Evolutionary conservation across 805 yeast genomes (phyloP), one percentile per base, ranked within the genome.

Genomic region (Barnettozyma siamensis): DNA sequence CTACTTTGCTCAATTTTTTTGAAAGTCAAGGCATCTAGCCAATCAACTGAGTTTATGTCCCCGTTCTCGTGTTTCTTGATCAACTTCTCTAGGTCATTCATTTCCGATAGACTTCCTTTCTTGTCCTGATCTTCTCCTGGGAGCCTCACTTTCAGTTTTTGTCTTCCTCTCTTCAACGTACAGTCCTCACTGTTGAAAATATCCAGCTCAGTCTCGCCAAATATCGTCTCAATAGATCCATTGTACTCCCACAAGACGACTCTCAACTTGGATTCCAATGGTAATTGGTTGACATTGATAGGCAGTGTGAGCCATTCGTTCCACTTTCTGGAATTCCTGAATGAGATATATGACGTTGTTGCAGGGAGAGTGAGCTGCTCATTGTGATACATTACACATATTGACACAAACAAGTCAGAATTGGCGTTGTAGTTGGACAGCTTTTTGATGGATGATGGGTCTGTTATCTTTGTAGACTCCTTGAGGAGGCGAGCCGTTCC

Each of bases 261-360:
- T 40, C 73, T 72, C 15, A 89, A 58, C 46, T 69, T 72, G 5
- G 93, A 62, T 31, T 75, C 73, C 29, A 78, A 57, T 3, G 86
- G 81, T n/a, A 91, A 59, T 53, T 88, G 93, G 40, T 75, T 73
- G 48, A 84, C 77, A 40, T 71, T 69, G 2, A 89, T 72, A 1
- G 97, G 91, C 35, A 93, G 59, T 35, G 74, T 72, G 17, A 87
- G 60, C 83, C 88, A 82, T 45, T 78, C 77, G 50, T 82, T 74
- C 89, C 93, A 87, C 36, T 58, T 73, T 54, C 73, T 73, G 26
- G 61, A 42, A 24, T 50, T 54, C 43, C 67, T 65, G 47, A 74
- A 72, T 3, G 76, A 67, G 24, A 69, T 68, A 47, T 74, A 75
- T 2, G 75, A 60, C 0, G 81, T 71, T 7, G 67, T 64, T 2